Conservation (phyloP, 1,284 basidiomycete species). For the Psilocybe mexicana region DNA sequence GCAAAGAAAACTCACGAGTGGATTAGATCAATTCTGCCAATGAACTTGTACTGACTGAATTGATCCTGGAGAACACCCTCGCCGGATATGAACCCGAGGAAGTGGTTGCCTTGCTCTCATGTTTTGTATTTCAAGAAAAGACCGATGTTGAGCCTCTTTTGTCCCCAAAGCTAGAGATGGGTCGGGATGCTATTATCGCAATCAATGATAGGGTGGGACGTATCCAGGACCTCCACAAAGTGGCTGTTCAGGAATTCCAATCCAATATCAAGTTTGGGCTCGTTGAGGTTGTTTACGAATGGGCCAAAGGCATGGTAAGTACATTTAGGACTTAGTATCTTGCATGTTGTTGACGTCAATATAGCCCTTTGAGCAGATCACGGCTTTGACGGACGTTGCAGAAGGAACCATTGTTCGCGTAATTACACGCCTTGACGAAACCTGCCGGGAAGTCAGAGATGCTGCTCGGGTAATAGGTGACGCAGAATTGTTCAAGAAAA, state of each 20-base stretch:
- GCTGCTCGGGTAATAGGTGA: constrained; percentile 98
- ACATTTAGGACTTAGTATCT: background rate
- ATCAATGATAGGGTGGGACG: constrained; percentile 85
- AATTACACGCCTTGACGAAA: constrained; percentile 96
- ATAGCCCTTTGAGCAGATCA: constrained; percentile 95
- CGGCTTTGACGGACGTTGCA: constrained; percentile 88
- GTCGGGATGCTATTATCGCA: constrained; percentile 74
- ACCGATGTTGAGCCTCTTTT: constrained; percentile 85
- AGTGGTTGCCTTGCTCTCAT: constrained; percentile 94
- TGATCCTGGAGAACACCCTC: constrained; percentile 95
- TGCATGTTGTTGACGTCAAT: background rate
- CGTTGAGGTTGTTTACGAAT: constrained; percentile 96
- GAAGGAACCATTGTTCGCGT: constrained; percentile 97
- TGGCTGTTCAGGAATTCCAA: constrained; percentile 76
- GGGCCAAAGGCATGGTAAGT: constrained; percentile 95
- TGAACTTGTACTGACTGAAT: constrained; percentile 93
- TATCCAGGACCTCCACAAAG: constrained; percentile 79
- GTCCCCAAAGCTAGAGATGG: constrained; percentile 76
- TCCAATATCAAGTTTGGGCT: constrained; percentile 85
- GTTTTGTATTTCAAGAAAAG: constrained; percentile 98
- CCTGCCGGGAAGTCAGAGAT: constrained; percentile 95
- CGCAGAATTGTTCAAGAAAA: constrained; percentile 93
- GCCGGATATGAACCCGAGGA: constrained; percentile 92
- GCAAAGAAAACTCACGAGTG: background rate
- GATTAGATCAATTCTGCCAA: constrained; percentile 95